Base-by-base conservation (phyloP, 257 asterid species). In the Jacaranda copaia region DNA sequence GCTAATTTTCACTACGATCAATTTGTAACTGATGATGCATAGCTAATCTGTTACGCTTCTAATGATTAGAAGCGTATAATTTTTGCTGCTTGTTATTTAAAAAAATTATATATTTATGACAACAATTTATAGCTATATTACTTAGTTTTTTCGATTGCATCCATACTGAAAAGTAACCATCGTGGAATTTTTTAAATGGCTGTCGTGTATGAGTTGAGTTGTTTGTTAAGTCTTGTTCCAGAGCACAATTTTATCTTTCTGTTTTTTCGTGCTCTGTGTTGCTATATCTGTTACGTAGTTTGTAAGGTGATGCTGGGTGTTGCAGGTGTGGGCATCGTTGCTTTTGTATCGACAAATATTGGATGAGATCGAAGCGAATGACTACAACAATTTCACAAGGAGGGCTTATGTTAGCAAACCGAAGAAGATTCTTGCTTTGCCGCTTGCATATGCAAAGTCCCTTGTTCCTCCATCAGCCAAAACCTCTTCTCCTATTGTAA, bases 301-400 rank as follows among this genome's bases (percentile, higher is more conserved):
- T 9, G 1, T 58, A 8, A 3, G 35, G 48, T 66, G 72, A 32
- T 65, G 4, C 5, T 58, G 70, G 70, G 16, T 48, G 36, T 73
- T 84, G 84, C 85, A 96, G 99, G 99, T 96, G 72, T 89, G 94
- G 96, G 96, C 97, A 0, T 84, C 99, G 0, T 56, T 96, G 72
- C 81, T 93, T 48, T 63, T 96, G 81, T 93, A 93, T 70, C 89
- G 93, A 18, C 92, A 93, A 82, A 96, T 96, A 79, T 78, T 96
- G 74, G 99, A 96, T 38, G 97, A 93, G 89, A 92, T 96, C 6
- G 99, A 96, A 74, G 98, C 94, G 0, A 96, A 96, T 20, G 99
- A 93, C 91, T 96, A 90, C 88, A 86, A 96, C 93, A 96, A 92
- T 45, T 96, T 96, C 90, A 93, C 97, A 36, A 87, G 79, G 87